Conservation (phyloP, 768 basidiomycete species). For the Naganishia onofrii region DNA sequence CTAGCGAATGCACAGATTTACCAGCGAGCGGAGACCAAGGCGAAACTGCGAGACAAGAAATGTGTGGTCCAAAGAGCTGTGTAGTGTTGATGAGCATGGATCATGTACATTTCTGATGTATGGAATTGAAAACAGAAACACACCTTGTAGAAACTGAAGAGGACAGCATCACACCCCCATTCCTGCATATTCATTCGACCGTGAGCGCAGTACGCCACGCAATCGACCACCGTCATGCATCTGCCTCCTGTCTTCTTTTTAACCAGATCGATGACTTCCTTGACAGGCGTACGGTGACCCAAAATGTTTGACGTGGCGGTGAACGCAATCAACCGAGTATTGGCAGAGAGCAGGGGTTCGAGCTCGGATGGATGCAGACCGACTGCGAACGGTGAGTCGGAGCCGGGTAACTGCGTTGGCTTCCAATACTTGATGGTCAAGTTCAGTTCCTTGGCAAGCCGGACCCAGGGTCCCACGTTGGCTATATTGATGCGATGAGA, state of each 20-base stretch:
- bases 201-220: slow-evolving; percentile 76
- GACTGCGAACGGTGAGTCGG: slow-evolving; percentile 67
- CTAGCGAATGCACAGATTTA: slow-evolving; percentile 60
- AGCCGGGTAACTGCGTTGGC: slow-evolving; percentile 54
- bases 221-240: slow-evolving; percentile 69
- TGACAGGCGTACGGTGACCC: slow-evolving; percentile 65
- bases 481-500: slow-evolving; percentile 54
- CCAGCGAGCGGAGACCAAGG: slow-evolving; percentile 53
- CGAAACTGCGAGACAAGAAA: slow-evolving; percentile 66
- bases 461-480: slow-evolving; percentile 74
- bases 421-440: slow-evolving; percentile 64
- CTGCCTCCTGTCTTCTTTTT: slow-evolving; percentile 59
- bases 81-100: not conserved
- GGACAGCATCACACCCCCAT: slow-evolving; percentile 74
- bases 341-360: slow-evolving; percentile 62
- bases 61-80: slow-evolving; percentile 73
- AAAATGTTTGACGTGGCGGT: slow-evolving; percentile 74
- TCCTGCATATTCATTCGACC: slow-evolving; percentile 67
- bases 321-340: slow-evolving; percentile 71
- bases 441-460: slow-evolving; percentile 62
- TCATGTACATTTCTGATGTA: not conserved
- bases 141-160: slow-evolving; percentile 75
- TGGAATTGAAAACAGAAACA: slow-evolving; percentile 20
- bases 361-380: slow-evolving; percentile 60
- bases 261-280: slow-evolving; percentile 60